Conservation (phyloP, 2,329 filamentous ascomycete species). For the Tolypocladium inflatum region DNA sequence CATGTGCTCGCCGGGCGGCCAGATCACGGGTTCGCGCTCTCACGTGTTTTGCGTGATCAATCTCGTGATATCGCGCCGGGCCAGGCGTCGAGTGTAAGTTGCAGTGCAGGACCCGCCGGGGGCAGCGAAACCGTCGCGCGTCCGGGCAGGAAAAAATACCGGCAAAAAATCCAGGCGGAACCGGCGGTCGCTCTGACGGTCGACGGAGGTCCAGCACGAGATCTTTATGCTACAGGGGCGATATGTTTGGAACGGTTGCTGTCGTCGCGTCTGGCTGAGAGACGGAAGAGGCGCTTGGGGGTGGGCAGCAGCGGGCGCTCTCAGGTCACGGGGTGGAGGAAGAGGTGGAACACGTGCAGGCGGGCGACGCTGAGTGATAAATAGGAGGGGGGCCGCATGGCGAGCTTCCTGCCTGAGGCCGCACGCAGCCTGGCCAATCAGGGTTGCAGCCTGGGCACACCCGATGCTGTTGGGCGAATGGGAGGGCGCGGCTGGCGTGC, state of each 20-base stretch:
- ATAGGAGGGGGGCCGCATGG: neutral
- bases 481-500: neutral
- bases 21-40: constrained; percentile 35
- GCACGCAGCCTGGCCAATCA: constrained; percentile 2
- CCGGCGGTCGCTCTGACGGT: constrained; percentile 5
- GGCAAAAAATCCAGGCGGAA: constrained; percentile 3
- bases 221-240: constrained; percentile 19
- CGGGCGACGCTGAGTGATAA: constrained; percentile 5
- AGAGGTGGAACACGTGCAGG: constrained; percentile 10
- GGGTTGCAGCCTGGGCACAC: neutral
- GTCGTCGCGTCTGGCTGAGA: constrained; percentile 1
- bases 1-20: constrained; percentile 26
- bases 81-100: constrained; percentile 18
- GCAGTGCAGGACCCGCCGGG: constrained; percentile 10
- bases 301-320: constrained; percentile 1
- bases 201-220: constrained; percentile 3
- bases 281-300: neutral
- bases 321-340: constrained; percentile 9
- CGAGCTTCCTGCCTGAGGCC: constrained; percentile 5
- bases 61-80: constrained; percentile 37
- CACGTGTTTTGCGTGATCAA: constrained; percentile 36
- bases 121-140: constrained; percentile 9
- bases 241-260: neutral
- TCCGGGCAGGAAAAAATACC: constrained; percentile 4
- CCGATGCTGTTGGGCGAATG: neutral